A percentile compares a stretch with the other conserved stretches of the same genome.
phyloP scores from a whole-genome alignment of 2,329 filamentous ascomycete genomes.

The Alternaria arborescens region DNA sequence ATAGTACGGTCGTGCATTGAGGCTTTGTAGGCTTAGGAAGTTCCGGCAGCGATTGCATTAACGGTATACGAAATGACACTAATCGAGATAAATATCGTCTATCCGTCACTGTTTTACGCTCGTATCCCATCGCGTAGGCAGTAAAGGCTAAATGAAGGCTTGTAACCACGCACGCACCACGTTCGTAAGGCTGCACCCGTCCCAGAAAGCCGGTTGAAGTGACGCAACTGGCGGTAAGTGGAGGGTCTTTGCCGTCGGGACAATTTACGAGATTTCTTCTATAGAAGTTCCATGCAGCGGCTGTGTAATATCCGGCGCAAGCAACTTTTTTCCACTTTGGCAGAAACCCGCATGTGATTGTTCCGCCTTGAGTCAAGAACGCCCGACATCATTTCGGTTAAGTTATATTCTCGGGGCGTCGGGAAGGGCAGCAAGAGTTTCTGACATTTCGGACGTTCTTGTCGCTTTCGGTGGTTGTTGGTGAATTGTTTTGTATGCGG shows the following conservation, averaged over 20 bases:
- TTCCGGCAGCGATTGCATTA: slow-evolving; percentile 10
- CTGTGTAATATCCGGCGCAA: slow-evolving; percentile 10
- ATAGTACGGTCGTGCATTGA: background rate
- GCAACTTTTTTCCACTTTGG: background rate
- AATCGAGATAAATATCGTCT: slow-evolving; percentile 9
- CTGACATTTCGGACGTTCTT: slow-evolving; percentile 1
- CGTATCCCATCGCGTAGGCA: slow-evolving; percentile 7
- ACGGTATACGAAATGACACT: slow-evolving; percentile 6
- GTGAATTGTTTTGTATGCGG: slow-evolving; percentile 7
- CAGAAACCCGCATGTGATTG: slow-evolving; percentile 21
- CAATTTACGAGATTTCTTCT: slow-evolving; percentile 14
- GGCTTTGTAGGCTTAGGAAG: slow-evolving; percentile 19
- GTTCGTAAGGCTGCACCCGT: slow-evolving; percentile 21
- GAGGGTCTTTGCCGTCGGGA: slow-evolving; percentile 17
- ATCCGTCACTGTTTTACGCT: background rate
- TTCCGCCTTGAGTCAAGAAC: slow-evolving; percentile 14
- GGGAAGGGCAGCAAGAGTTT: slow-evolving; percentile 6
- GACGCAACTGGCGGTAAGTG: slow-evolving; percentile 24
- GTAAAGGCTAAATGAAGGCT: slow-evolving; percentile 24
- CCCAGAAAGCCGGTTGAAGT: slow-evolving; percentile 20
- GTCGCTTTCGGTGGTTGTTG: slow-evolving; percentile 8
- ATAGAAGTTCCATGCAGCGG: slow-evolving; percentile 8
- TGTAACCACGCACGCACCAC: slow-evolving; percentile 14
- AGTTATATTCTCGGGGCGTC: slow-evolving; percentile 14
- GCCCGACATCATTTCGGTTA: slow-evolving; percentile 15